phyloP scores from a whole-genome alignment of 73 alveolate species.

The Stentor coeruleus region DNA sequence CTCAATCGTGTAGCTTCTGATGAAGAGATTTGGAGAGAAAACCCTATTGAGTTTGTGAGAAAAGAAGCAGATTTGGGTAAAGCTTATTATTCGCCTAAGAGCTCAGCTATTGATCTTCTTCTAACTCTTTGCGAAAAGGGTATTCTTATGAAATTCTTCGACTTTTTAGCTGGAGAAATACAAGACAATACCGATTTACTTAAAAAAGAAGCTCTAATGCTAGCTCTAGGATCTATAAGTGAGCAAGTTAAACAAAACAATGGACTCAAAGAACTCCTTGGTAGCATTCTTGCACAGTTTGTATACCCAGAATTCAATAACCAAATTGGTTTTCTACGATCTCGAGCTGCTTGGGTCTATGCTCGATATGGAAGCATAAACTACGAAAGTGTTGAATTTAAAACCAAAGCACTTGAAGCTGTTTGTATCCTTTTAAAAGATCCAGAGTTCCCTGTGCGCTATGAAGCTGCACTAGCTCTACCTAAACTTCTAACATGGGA shows the following conservation, averaged over 20 bases:
- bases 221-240: constrained; percentile 35
- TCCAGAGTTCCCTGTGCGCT: constrained; percentile 51
- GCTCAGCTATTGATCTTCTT: constrained; percentile 46
- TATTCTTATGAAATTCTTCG: neutral
- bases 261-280: constrained; percentile 31
- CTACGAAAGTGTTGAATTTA: constrained; percentile 27
- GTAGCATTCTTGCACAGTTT: constrained; percentile 36
- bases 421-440: constrained; percentile 35
- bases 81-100: constrained; percentile 38
- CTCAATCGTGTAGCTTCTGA: constrained; percentile 40
- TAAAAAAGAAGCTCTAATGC: constrained; percentile 39
- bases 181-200: neutral
- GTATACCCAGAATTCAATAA: constrained; percentile 38
- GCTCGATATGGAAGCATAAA: constrained; percentile 41
- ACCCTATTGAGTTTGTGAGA: constrained; percentile 56
- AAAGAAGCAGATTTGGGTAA: constrained; percentile 46
- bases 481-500: constrained; percentile 39
- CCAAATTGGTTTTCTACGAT: constrained; percentile 34
- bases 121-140: neutral
- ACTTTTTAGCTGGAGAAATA: neutral
- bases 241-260: constrained; percentile 19
- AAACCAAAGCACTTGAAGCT: constrained; percentile 31
- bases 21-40: constrained; percentile 36
- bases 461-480: constrained; percentile 44
- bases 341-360: constrained; percentile 54